A percentile compares a stretch with the other conserved stretches of the same genome.
Conservation (phyloP, 1,139 yeast genomes). For the Geotrichum citri-aurantii region DNA sequence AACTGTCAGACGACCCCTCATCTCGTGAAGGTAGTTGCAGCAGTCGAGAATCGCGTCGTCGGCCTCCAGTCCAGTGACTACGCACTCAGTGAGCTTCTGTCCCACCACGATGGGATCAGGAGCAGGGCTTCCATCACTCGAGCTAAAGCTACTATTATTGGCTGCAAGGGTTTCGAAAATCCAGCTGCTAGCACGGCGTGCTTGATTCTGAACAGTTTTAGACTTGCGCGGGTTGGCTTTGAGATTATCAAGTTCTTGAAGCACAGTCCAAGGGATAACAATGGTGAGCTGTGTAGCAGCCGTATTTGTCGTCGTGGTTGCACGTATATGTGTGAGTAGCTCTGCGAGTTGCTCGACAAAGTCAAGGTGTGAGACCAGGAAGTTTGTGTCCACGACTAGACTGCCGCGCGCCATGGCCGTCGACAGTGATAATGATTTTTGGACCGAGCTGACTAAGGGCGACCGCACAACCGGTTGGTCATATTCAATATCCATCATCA, state of each 20-base stretch:
- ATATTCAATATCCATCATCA: neutral
- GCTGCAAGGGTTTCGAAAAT: conserved; percentile 57
- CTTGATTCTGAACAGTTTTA: conserved; percentile 35
- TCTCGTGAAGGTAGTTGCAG: conserved; percentile 55
- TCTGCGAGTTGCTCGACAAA: conserved; percentile 18
- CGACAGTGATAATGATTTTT: neutral
- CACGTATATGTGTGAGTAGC: neutral
- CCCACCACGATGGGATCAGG: conserved; percentile 52
- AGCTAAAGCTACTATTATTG: conserved; percentile 4
- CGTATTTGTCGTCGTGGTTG: neutral
- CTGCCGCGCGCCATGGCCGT: neutral
- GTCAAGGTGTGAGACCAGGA: conserved; percentile 20
- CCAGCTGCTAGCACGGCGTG: conserved; percentile 79
- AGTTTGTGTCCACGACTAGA: conserved; percentile 23
- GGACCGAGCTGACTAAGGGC: neutral
- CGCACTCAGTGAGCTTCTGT: conserved; percentile 54
- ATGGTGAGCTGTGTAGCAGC: conserved; percentile 45
- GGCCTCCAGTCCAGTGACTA: conserved; percentile 41
- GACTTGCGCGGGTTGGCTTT: conserved; percentile 41
- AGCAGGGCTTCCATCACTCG: neutral
- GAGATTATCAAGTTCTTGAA: conserved; percentile 74
- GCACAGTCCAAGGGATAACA: conserved; percentile 63
- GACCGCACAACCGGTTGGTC: neutral
- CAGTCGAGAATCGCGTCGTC: conserved; percentile 89
- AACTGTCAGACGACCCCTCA: conserved; percentile 43